phyloP scores from a whole-genome alignment of 2,329 filamentous ascomycete species.

The Neofusicoccum laricinum region DNA sequence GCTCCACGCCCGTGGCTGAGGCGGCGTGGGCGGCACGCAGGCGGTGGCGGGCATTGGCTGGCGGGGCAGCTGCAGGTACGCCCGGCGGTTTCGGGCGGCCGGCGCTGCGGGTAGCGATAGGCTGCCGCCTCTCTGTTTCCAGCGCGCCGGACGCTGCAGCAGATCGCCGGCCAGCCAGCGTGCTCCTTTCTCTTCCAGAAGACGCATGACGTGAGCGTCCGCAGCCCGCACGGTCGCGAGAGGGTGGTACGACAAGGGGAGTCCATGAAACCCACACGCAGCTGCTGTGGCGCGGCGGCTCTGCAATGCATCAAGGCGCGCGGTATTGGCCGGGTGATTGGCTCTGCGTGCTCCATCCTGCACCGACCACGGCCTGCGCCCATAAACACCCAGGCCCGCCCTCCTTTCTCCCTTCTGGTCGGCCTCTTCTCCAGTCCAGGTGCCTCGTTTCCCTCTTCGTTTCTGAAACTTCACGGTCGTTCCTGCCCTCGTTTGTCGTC shows the following conservation, averaged over 20 bases:
- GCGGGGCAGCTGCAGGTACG: not conserved
- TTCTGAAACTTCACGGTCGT: not conserved
- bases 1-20: not conserved
- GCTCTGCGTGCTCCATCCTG: not conserved
- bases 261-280: not conserved
- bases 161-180: not conserved
- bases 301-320: constrained; percentile 5
- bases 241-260: constrained; percentile 13
- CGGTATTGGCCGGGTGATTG: constrained; percentile 11
- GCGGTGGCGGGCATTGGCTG: not conserved
- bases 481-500: not conserved
- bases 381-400: constrained; percentile 8
- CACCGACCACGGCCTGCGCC: constrained; percentile 3
- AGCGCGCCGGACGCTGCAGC: not conserved
- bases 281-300: constrained; percentile 8
- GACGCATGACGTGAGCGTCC: constrained; percentile 3
- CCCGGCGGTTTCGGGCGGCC: not conserved
- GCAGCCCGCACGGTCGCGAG: not conserved
- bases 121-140: not conserved
- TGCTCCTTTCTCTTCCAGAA: not conserved
- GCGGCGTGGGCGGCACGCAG: not conserved
- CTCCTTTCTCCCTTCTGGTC: constrained; percentile 11
- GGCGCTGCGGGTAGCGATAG: not conserved
- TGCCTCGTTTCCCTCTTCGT: constrained; percentile 1
- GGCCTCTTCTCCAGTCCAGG: constrained; percentile 7